Evolutionary conservation across 139 green algal genomes (phyloP).

Genomic region (Picochlorum sp.): DNA sequence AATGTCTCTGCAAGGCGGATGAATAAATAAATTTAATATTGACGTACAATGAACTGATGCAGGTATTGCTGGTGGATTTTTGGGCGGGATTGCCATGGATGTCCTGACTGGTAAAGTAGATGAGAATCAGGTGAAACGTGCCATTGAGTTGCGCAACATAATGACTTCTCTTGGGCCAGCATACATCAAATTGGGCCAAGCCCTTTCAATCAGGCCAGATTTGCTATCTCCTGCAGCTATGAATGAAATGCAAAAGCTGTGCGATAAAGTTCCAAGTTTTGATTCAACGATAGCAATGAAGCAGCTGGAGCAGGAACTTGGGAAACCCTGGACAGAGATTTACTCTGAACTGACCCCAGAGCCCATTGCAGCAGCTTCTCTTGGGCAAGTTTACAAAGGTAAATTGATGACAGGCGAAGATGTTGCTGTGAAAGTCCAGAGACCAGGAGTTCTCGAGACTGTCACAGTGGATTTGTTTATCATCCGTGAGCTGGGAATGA

Average conservation of each 20-base stretch:
- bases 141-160: constrained; percentile 89
- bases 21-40: constrained; percentile 7
- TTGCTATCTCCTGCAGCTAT: constrained; percentile 91
- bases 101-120: constrained; percentile 37
- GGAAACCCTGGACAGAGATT: constrained; percentile 67
- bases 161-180: constrained; percentile 80
- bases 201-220: constrained; percentile 92
- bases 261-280: constrained; percentile 94
- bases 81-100: constrained; percentile 56
- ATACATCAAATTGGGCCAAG: constrained; percentile 98
- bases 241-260: constrained; percentile 98
- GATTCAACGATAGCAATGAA: constrained; percentile 63
- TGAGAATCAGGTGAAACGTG: constrained; percentile 64
- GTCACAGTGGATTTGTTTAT: constrained; percentile 87
- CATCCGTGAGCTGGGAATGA: constrained; percentile 57
- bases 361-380: constrained; percentile 79
- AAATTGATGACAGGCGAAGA: constrained; percentile 55
- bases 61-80: constrained; percentile 70
- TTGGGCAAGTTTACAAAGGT: constrained; percentile 87
- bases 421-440: constrained; percentile 96
- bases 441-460: constrained; percentile 75
- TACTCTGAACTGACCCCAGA: constrained; percentile 74
- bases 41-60: constrained; percentile 14
- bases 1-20: no score
- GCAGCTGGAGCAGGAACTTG: constrained; percentile 71